These are phyloP conservation scores for Kodamaea restingae DNA, from an alignment of 805 yeast species.

Conservation along the genomic window DNA sequence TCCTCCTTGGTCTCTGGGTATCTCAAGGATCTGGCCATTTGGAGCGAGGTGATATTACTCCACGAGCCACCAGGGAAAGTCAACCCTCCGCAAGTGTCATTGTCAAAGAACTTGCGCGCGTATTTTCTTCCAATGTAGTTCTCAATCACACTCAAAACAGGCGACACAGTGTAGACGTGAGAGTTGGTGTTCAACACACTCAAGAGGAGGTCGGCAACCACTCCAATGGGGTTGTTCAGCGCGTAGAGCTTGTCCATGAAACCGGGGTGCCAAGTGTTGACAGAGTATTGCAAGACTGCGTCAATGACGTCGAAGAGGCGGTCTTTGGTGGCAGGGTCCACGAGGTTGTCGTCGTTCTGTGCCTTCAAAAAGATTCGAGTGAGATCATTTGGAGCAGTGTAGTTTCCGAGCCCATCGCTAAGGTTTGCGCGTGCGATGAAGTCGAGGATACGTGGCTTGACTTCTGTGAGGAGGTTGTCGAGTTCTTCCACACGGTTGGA, in stretches of 20 bases:
- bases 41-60: conserved; percentile 76
- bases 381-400: conserved; percentile 41
- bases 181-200: conserved; percentile 76
- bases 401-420: conserved; percentile 46
- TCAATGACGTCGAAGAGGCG: conserved; percentile 49
- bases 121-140: conserved; percentile 63
- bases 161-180: conserved; percentile 82
- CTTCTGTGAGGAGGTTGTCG: conserved; percentile 47
- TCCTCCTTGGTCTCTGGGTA: conserved; percentile 64
- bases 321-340: conserved; percentile 15
- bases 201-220: conserved; percentile 64
- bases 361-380: conserved; percentile 30
- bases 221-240: conserved; percentile 81
- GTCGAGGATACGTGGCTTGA: conserved; percentile 48
- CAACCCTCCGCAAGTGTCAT: conserved; percentile 66
- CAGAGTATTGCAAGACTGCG: conserved; percentile 58
- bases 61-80: conserved; percentile 88
- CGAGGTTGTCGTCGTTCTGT: conserved; percentile 10
- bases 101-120: conserved; percentile 57
- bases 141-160: conserved; percentile 72
- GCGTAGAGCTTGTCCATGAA: conserved; percentile 82
- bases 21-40: conserved; percentile 64
- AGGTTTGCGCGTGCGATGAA: conserved; percentile 50
- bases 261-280: conserved; percentile 85
- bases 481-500: conserved; percentile 52